Conservation (phyloP, 1,284 basidiomycete species). For the Grifola frondosa region DNA sequence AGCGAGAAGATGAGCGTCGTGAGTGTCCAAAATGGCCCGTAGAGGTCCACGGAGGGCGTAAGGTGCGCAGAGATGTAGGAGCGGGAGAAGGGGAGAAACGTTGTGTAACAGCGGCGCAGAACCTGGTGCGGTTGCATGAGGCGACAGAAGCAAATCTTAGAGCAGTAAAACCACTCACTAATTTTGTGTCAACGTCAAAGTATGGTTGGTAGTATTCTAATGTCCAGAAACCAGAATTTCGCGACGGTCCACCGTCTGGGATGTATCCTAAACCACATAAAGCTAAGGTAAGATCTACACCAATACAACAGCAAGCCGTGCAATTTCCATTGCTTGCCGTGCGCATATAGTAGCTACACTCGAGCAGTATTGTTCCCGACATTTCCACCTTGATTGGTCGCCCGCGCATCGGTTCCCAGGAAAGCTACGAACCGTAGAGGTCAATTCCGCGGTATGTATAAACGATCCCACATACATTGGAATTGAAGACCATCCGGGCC, state of each 20-base stretch:
- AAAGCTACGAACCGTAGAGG: constrained; percentile 30
- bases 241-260: constrained; percentile 37
- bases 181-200: constrained; percentile 80
- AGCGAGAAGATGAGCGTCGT: constrained; percentile 90
- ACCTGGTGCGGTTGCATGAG: constrained; percentile 41
- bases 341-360: too few species aligned
- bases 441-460: too few species aligned
- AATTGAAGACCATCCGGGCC: constrained; percentile 34
- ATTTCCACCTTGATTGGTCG: constrained; percentile 13
- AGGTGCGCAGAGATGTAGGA: constrained; percentile 60
- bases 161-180: constrained; percentile 39
- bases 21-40: constrained; percentile 94
- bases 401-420: constrained; percentile 27
- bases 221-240: constrained; percentile 61
- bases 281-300: neutral
- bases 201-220: constrained; percentile 79
- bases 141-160: neutral
- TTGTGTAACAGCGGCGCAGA: constrained; percentile 68
- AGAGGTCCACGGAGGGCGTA: constrained; percentile 69
- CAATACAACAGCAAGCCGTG: too few species aligned
- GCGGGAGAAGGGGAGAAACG: constrained; percentile 61
- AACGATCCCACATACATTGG: constrained; percentile 34
- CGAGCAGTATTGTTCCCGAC: constrained; percentile 18
- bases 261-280: constrained; percentile 37
- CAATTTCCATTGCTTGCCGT: too few species aligned